These are phyloP conservation scores for Globisporangium nagaii DNA, from an alignment of 352 stramenopile species.

Conservation along the genomic window DNA sequence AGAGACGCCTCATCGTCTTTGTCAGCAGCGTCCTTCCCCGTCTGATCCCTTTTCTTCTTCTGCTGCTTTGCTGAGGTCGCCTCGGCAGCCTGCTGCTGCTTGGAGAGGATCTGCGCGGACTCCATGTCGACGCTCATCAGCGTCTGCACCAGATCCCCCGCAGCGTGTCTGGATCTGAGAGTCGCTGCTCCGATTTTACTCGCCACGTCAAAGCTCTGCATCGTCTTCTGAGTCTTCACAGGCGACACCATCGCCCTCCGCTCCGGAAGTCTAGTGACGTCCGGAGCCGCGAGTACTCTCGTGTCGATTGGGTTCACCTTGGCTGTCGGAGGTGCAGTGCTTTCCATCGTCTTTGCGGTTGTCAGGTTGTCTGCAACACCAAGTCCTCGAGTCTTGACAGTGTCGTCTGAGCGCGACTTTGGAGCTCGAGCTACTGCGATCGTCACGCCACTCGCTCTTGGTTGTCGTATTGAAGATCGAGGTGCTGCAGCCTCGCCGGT, in stretches of 20 bases:
- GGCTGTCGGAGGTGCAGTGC: too few relatives aligned
- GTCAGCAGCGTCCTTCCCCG: background rate
- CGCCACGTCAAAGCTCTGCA: background rate
- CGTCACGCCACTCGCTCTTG: background rate
- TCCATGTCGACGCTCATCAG: slow-evolving; percentile 44
- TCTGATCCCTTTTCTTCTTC: background rate
- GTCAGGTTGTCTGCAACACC: background rate
- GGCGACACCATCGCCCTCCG: slow-evolving; percentile 1
- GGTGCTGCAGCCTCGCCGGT: too few relatives aligned
- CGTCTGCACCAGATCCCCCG: slow-evolving; percentile 22
- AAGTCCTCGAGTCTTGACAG: background rate
- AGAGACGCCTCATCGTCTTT: slow-evolving; percentile 18
- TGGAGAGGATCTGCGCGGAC: slow-evolving; percentile 18
- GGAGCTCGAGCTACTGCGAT: background rate
- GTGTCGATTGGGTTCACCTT: too few relatives aligned
- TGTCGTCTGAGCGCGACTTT: background rate
- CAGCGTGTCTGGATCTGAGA: too few relatives aligned
- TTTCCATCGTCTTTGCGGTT: too few relatives aligned
- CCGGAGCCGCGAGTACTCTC: too few relatives aligned
- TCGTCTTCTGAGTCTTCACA: background rate
- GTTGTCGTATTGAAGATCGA: background rate
- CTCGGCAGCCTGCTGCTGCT: background rate
- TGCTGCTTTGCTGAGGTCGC: background rate
- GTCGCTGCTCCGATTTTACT: background rate
- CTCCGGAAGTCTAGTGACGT: too few relatives aligned